phyloP scores from a whole-genome alignment of 805 yeast genomes.

The Ogataea degrootiae region DNA sequence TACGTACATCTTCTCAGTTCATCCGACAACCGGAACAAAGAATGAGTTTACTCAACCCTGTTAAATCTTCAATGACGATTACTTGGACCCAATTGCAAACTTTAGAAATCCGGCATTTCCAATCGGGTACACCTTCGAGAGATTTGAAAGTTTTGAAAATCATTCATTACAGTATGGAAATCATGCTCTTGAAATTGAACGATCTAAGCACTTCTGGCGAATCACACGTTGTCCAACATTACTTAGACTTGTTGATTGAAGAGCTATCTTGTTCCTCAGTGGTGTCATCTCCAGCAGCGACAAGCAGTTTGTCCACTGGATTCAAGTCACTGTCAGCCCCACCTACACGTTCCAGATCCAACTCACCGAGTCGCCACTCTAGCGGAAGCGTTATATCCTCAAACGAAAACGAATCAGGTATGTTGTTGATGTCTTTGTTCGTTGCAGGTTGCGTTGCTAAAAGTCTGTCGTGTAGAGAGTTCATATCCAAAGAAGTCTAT shows the following conservation, averaged over 20 bases:
- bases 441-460: slow-evolving; percentile 25
- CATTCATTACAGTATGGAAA: slow-evolving; percentile 24
- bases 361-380: not conserved
- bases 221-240: slow-evolving; percentile 23
- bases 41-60: slow-evolving; percentile 1
- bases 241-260: slow-evolving; percentile 21
- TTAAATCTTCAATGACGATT: slow-evolving; percentile 23
- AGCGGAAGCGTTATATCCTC: slow-evolving; percentile 1
- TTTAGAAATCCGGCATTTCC: slow-evolving; percentile 21
- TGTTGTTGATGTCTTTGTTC: slow-evolving; percentile 23
- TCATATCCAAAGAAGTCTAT: slow-evolving; percentile 24
- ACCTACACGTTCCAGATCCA: no score
- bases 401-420: slow-evolving; percentile 6
- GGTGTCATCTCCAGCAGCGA: no score
- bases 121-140: no score
- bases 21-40: not conserved
- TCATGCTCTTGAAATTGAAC: slow-evolving; percentile 21
- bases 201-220: slow-evolving; percentile 13
- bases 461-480: slow-evolving; percentile 20
- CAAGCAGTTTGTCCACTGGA: no score
- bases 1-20: slow-evolving; percentile 9
- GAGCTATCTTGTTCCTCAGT: slow-evolving; percentile 2
- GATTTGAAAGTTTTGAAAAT: slow-evolving; percentile 18
- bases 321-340: no score
- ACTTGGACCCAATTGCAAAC: slow-evolving; percentile 29